A percentile compares a stretch with the other conserved stretches of the same genome.
phyloP scores from a whole-genome alignment of 2,329 filamentous ascomycete species.

The Coleophoma cylindrospora region DNA sequence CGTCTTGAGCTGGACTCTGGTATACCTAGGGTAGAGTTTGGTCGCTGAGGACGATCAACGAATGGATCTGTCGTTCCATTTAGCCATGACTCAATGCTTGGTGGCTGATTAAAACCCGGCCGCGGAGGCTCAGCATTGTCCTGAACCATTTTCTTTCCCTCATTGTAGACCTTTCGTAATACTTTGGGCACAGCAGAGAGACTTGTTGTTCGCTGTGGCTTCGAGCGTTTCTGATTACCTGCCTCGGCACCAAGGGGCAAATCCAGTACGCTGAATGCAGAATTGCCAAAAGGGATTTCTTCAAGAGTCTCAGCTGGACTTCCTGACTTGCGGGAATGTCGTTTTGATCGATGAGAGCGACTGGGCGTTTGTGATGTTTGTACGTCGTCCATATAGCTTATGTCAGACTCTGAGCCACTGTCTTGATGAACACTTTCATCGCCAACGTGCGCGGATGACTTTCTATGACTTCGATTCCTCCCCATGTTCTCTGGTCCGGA shows the following conservation, averaged over 20 bases:
- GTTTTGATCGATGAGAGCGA: conserved; percentile 14
- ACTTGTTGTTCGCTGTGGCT: conserved; percentile 47
- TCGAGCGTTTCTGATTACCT: conserved; percentile 36
- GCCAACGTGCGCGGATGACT: conserved; percentile 13
- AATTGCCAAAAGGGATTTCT: conserved; percentile 59
- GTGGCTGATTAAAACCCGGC: conserved; percentile 49
- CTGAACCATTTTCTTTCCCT: conserved; percentile 60
- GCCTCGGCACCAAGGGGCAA: conserved; percentile 44
- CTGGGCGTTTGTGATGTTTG: conserved; percentile 16
- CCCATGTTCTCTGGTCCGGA: conserved; percentile 5
- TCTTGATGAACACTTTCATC: conserved; percentile 6
- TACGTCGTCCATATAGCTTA: conserved; percentile 10
- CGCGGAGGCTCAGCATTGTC: conserved; percentile 53
- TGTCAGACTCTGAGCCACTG: conserved; percentile 9
- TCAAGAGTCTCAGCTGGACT: conserved; percentile 40
- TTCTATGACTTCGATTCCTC: conserved; percentile 10
- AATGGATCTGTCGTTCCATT: conserved; percentile 59
- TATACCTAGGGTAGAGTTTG: conserved; percentile 22
- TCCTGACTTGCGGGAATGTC: conserved; percentile 14
- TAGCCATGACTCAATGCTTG: conserved; percentile 62
- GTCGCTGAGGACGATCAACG: conserved; percentile 35
- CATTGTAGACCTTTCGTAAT: conserved; percentile 58
- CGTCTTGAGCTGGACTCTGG: conserved; percentile 24
- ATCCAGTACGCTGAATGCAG: conserved; percentile 62
- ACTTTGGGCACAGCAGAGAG: conserved; percentile 58